These are phyloP conservation scores for Myxozyma sirexii DNA, from an alignment of 805 yeast species.

Conservation along the genomic window DNA sequence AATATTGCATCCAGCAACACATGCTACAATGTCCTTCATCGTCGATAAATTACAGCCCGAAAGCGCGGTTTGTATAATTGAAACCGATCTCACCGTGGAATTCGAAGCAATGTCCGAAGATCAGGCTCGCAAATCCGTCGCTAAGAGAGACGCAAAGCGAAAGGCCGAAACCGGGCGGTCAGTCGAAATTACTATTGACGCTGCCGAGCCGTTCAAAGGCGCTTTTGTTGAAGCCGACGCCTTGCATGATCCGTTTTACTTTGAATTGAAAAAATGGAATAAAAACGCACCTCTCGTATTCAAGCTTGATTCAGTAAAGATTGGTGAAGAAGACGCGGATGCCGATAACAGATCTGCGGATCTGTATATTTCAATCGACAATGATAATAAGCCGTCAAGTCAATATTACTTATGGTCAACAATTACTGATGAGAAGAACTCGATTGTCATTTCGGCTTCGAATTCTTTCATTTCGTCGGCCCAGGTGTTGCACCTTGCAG, in stretches of 20 bases:
- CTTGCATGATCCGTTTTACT: constrained; percentile 16
- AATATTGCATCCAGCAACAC: constrained; percentile 40
- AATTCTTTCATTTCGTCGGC: constrained; percentile 16
- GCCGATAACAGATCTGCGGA: constrained; percentile 25
- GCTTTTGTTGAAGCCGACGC: constrained; percentile 1
- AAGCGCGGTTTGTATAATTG: constrained; percentile 56
- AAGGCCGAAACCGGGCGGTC: constrained; percentile 4
- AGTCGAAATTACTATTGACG: not conserved
- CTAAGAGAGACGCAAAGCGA: constrained; percentile 29
- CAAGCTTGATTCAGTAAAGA: constrained; percentile 5
- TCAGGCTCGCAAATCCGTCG: constrained; percentile 47
- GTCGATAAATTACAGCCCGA: constrained; percentile 47
- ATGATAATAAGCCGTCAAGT: constrained; percentile 24
- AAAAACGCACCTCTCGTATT: constrained; percentile 32
- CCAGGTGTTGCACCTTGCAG: constrained; percentile 23
- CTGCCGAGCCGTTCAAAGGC: constrained; percentile 26
- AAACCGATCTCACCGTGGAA: constrained; percentile 56
- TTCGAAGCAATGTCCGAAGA: constrained; percentile 49
- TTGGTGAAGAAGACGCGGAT: constrained; percentile 30
- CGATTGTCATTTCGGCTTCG: constrained; percentile 14
- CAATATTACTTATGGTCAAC: constrained; percentile 37
- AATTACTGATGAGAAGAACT: constrained; percentile 11
- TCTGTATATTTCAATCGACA: constrained; percentile 25
- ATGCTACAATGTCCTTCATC: constrained; percentile 35
- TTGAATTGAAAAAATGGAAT: constrained; percentile 38